These are phyloP conservation scores for Arctium minus DNA, from an alignment of 129 eudicot genomes.

Conservation along the genomic window DNA sequence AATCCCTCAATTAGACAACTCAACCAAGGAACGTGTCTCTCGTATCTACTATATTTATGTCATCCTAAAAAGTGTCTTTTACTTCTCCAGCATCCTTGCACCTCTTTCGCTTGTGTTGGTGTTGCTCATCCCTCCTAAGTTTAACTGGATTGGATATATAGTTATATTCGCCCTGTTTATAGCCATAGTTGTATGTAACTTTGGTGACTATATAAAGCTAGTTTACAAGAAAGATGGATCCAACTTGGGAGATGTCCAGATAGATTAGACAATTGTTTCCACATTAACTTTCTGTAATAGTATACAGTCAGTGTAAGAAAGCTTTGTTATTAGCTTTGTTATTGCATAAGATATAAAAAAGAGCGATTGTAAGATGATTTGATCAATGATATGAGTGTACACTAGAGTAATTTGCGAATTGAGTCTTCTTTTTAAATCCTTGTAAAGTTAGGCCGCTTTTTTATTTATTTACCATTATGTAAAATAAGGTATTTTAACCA, in stretches of 20 bases:
- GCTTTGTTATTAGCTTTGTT: too few species aligned
- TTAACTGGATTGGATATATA: background rate
- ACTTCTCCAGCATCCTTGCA: background rate
- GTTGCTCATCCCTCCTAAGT: background rate
- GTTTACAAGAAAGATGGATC: background rate
- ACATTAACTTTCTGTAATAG: background rate
- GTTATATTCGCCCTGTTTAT: background rate
- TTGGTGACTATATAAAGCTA: background rate
- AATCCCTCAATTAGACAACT: background rate
- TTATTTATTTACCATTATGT: too few species aligned
- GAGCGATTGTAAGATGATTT: too few species aligned
- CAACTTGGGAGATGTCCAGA: background rate
- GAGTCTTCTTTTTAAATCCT: background rate
- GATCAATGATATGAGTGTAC: too few species aligned
- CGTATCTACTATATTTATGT: background rate
- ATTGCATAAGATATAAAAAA: too few species aligned
- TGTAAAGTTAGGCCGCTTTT: too few species aligned
- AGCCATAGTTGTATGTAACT: background rate
- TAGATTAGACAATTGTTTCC: background rate
- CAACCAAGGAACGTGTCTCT: background rate
- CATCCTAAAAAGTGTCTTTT: slow-evolving; percentile 1
- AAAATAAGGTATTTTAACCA: too few species aligned
- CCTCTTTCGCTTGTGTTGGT: slow-evolving; percentile 21
- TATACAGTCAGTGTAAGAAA: too few species aligned
- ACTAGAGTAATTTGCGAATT: background rate